Evolutionary conservation across 306 rosid genomes (phyloP).

Genomic region (Oemleria cerasiformis): DNA sequence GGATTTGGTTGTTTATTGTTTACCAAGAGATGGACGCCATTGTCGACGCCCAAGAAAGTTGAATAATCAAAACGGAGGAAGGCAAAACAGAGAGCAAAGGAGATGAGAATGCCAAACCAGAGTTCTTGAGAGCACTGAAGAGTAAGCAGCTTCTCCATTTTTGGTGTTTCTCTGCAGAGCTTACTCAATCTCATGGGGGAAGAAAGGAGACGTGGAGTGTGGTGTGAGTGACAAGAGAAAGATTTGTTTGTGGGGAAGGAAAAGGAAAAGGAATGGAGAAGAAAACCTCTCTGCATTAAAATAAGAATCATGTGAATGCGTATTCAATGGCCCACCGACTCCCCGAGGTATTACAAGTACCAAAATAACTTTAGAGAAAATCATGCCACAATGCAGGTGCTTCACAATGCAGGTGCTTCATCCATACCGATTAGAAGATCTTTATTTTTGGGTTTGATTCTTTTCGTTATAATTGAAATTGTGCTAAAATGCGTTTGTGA

Average conservation of each 20-base stretch:
- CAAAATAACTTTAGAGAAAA: background rate
- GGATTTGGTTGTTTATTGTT: conserved; percentile 19
- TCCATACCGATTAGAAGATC: too few relatives aligned
- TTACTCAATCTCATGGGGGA: background rate
- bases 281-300: background rate
- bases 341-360: background rate
- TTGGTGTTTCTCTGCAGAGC: background rate
- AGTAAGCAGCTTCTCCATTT: conserved; percentile 39
- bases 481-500: too few relatives aligned
- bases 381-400: background rate
- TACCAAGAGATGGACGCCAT: conserved; percentile 18
- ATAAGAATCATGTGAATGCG: background rate
- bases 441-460: too few relatives aligned
- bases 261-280: background rate
- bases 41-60: conserved; percentile 25
- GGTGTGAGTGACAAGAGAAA: background rate
- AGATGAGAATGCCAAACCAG: conserved; percentile 45
- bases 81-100: conserved; percentile 34
- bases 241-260: background rate
- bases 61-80: conserved; percentile 43
- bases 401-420: too few relatives aligned
- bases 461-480: too few relatives aligned
- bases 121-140: conserved; percentile 34
- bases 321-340: background rate
- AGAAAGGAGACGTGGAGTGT: background rate